These are phyloP conservation scores for Yamadazyma epiphylla DNA, from an alignment of 1,139 yeast species.

Conservation along the genomic window DNA sequence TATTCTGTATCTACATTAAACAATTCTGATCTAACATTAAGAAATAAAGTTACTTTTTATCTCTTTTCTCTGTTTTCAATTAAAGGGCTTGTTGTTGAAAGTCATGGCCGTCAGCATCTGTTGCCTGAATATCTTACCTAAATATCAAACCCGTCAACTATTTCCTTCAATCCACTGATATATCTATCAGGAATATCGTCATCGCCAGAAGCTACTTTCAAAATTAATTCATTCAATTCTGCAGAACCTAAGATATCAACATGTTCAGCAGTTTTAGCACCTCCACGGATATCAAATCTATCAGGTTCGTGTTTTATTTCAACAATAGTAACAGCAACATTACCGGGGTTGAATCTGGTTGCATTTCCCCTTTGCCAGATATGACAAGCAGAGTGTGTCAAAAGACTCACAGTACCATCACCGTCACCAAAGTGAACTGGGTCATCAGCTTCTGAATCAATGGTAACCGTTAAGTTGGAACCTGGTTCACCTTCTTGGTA, in stretches of 20 bases:
- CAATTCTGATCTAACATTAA: too few relatives aligned
- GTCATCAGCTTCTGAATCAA: constrained; percentile 51
- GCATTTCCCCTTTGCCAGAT: constrained; percentile 70
- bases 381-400: constrained; percentile 77
- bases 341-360: constrained; percentile 81
- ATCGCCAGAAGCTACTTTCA: constrained; percentile 77
- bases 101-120: neutral
- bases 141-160: constrained; percentile 46
- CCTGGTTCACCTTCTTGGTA: constrained; percentile 63
- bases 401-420: constrained; percentile 88
- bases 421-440: constrained; percentile 87
- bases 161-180: constrained; percentile 57
- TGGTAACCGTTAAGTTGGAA: constrained; percentile 60
- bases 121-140: constrained; percentile 7
- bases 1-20: too few relatives aligned
- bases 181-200: constrained; percentile 57
- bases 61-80: too few relatives aligned
- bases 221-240: constrained; percentile 78
- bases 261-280: constrained; percentile 96
- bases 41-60: too few relatives aligned
- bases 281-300: constrained; percentile 90
- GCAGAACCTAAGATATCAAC: constrained; percentile 95
- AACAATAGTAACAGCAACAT: constrained; percentile 67
- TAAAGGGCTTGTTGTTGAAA: neutral
- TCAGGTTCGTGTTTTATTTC: constrained; percentile 94